Evolutionary conservation across 352 stramenopile species (phyloP).

Genomic region (Globisporangium abappressorium): DNA sequence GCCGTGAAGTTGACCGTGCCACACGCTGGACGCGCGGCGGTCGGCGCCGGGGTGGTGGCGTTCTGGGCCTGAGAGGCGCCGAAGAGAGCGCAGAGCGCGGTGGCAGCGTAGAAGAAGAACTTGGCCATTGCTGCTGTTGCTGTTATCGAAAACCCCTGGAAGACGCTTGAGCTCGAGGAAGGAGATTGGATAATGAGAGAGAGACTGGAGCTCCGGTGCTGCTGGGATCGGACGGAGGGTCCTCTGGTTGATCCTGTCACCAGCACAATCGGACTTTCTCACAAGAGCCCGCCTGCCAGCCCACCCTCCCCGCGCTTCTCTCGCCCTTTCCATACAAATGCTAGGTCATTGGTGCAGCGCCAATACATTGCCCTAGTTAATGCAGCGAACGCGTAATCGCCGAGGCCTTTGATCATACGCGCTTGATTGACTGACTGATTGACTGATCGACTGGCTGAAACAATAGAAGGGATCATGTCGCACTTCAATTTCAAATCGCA

Average conservation of each 20-base stretch:
- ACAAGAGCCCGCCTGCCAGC: too few species aligned
- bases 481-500: too few species aligned
- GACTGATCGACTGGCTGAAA: not conserved
- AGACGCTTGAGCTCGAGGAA: slow-evolving; percentile 20
- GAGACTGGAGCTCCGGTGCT: not conserved
- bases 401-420: not conserved
- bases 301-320: too few species aligned
- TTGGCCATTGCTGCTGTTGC: slow-evolving; percentile 23
- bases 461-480: not conserved
- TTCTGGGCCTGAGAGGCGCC: slow-evolving; percentile 11
- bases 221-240: too few species aligned
- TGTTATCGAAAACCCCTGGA: not conserved
- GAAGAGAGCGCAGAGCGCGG: slow-evolving; percentile 18
- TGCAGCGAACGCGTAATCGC: not conserved
- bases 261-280: too few species aligned
- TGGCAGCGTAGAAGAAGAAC: slow-evolving; percentile 31
- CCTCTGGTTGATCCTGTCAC: too few species aligned
- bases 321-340: not conserved
- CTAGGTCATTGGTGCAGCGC: not conserved
- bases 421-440: not conserved
- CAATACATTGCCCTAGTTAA: not conserved
- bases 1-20: slow-evolving; percentile 33
- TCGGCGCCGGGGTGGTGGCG: slow-evolving; percentile 1
- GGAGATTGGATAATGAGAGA: slow-evolving; percentile 22
- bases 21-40: slow-evolving; percentile 31